Evolutionary conservation across 176 grass and related monocot species (phyloP).

Genomic region (Zoysia japonica): DNA sequence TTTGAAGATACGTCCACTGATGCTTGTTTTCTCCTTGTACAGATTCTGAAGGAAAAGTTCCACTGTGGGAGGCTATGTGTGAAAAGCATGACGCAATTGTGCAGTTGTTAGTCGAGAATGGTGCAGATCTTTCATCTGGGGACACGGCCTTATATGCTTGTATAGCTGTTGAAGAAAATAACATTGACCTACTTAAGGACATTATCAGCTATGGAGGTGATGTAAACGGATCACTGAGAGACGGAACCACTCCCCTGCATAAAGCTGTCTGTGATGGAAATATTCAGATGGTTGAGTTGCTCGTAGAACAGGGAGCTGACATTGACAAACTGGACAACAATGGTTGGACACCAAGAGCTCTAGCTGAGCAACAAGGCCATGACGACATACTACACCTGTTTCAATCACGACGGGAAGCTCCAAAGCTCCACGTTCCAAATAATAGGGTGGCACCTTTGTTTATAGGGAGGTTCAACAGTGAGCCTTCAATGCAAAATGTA

Average conservation of each 20-base stretch:
- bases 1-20: background rate
- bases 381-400: slow-evolving; percentile 71
- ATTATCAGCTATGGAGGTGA: slow-evolving; percentile 58
- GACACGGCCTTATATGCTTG: slow-evolving; percentile 60
- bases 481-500: slow-evolving; percentile 50
- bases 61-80: slow-evolving; percentile 80
- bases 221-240: slow-evolving; percentile 47
- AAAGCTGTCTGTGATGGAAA: slow-evolving; percentile 77
- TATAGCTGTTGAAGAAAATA: slow-evolving; percentile 63
- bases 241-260: slow-evolving; percentile 72
- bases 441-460: slow-evolving; percentile 4
- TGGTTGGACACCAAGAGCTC: slow-evolving; percentile 62
- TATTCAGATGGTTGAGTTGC: slow-evolving; percentile 53
- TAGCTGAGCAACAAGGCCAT: slow-evolving; percentile 91
- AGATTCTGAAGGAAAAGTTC: slow-evolving; percentile 84
- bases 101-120: slow-evolving; percentile 51
- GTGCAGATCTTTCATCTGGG: slow-evolving; percentile 66
- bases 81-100: slow-evolving; percentile 59
- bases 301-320: slow-evolving; percentile 64
- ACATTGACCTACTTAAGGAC: slow-evolving; percentile 52
- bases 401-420: slow-evolving; percentile 31
- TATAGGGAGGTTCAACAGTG: slow-evolving; percentile 67
- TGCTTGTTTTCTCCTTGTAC: slow-evolving; percentile 25
- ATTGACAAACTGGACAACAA: slow-evolving; percentile 53
- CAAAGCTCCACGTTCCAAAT: background rate